Evolutionary conservation across 306 rosid species (phyloP).

Genomic region (Parietaria judaica): DNA sequence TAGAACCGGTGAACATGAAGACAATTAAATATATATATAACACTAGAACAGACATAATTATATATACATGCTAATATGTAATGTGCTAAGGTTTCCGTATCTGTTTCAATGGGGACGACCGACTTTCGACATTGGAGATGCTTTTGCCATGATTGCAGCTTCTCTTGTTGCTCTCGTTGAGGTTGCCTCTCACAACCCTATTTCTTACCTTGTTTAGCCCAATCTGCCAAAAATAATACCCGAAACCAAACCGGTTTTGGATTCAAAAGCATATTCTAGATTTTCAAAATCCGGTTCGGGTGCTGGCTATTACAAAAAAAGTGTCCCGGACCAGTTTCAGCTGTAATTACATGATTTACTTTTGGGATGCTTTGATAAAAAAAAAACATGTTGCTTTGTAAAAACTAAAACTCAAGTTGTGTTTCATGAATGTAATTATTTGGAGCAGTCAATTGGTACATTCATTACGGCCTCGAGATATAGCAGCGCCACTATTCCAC

Average conservation of each 20-base stretch:
- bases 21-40: no score
- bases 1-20: no score
- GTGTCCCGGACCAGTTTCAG: no score
- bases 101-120: constrained; percentile 94
- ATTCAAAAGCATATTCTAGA: no score
- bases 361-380: no score
- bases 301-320: neutral
- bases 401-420: no score
- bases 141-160: constrained; percentile 63
- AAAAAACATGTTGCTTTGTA: no score
- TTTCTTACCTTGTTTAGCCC: neutral
- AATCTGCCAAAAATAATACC: neutral
- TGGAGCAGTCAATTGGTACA: constrained; percentile 64
- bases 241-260: no score
- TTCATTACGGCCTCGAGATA: constrained; percentile 77
- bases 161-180: constrained; percentile 68
- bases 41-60: no score
- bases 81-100: constrained; percentile 58
- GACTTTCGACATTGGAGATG: constrained; percentile 60
- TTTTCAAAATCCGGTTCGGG: neutral
- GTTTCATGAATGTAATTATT: neutral
- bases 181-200: constrained; percentile 29
- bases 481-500: constrained; percentile 75
- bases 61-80: no score
- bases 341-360: no score